Evolutionary conservation across 108 stramenopile genomes (phyloP).

Genomic region (Nitzschia palea): DNA sequence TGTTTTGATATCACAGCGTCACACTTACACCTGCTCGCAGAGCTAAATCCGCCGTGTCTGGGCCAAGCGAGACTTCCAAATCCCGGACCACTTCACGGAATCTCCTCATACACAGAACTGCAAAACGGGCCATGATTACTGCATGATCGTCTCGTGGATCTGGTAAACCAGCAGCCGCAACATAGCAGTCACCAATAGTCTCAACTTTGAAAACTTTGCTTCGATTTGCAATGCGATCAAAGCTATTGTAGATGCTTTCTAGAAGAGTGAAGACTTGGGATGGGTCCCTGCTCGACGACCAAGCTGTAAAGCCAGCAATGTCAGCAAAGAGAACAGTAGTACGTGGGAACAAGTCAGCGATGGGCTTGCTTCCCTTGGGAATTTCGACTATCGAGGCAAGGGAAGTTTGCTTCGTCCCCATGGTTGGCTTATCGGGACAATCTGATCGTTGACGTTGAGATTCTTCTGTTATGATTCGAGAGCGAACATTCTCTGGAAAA

Average conservation of each 20-base stretch:
- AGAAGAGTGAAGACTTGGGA: slow-evolving; percentile 12
- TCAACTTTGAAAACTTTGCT: slow-evolving; percentile 18
- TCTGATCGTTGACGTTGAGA: neutral
- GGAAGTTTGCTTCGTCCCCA: neutral
- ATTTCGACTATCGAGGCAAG: no score
- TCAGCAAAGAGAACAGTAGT: slow-evolving; percentile 15
- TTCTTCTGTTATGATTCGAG: slow-evolving; percentile 36
- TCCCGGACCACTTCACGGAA: neutral
- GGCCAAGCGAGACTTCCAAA: slow-evolving; percentile 7
- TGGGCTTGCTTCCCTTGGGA: neutral
- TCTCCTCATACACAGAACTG: neutral
- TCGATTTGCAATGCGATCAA: neutral
- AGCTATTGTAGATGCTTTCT: slow-evolving; percentile 6
- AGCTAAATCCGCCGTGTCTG: slow-evolving; percentile 7
- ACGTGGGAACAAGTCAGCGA: slow-evolving; percentile 14
- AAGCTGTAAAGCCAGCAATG: slow-evolving; percentile 8
- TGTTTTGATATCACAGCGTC: neutral
- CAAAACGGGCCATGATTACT: slow-evolving; percentile 4
- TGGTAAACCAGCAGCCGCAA: slow-evolving; percentile 13
- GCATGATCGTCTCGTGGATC: slow-evolving; percentile 13
- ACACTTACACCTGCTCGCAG: neutral
- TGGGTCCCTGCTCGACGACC: slow-evolving; percentile 15
- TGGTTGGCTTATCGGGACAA: neutral
- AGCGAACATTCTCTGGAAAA: slow-evolving; percentile 54
- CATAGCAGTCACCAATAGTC: slow-evolving; percentile 20